Conservation (phyloP, 169 alveolate genomes). For the Prorocentrum cordatum region DNA sequence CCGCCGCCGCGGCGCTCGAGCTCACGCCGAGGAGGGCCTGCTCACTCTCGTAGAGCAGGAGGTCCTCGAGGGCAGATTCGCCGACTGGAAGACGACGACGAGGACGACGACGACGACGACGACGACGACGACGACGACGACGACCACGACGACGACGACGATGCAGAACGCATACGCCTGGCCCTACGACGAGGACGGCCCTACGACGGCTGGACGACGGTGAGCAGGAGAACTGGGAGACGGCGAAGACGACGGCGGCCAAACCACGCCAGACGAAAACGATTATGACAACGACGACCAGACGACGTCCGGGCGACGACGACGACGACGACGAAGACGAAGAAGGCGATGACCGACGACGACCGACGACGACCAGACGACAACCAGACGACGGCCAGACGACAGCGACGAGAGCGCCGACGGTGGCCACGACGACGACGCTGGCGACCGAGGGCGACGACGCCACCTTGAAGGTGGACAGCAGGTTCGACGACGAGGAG, state of each 20-base stretch:
- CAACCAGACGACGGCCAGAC: neutral
- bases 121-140: neutral
- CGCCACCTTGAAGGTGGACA: constrained; percentile 36
- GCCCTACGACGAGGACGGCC: too few relatives aligned
- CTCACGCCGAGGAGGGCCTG: constrained; percentile 10
- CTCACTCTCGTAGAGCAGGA: constrained; percentile 38
- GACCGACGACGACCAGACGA: neutral
- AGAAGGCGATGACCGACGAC: too few relatives aligned
- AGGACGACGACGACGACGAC: neutral
- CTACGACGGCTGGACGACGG: too few relatives aligned
- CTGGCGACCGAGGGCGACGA: neutral
- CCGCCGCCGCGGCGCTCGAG: neutral
- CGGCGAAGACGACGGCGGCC: too few relatives aligned
- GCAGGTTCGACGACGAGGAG: constrained; percentile 3
- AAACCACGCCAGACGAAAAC: too few relatives aligned
- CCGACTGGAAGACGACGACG: neutral
- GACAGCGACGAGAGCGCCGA: neutral
- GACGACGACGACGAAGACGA: too few relatives aligned
- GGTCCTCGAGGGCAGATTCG: neutral
- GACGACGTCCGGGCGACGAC: too few relatives aligned
- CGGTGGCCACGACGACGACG: neutral
- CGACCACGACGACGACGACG: neutral
- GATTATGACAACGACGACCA: too few relatives aligned
- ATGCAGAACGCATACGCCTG: too few relatives aligned
- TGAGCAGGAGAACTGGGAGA: too few relatives aligned